Evolutionary conservation across 225 moss, liverwort and hornwort genomes (phyloP).

Genomic region (Ulota crispa): DNA sequence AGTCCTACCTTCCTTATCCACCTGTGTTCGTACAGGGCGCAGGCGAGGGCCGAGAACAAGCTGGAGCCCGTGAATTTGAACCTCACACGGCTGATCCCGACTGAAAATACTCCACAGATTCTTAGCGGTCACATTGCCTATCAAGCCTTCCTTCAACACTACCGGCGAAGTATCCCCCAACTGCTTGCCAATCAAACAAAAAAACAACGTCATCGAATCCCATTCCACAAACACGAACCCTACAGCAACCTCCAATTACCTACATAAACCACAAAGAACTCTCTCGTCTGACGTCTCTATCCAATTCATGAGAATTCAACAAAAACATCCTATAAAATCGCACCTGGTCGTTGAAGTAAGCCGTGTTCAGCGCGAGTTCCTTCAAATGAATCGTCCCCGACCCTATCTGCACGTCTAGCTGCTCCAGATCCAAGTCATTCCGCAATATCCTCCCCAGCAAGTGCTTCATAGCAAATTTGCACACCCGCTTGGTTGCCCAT

Average conservation of each 20-base stretch:
- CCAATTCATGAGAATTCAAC: constrained; percentile 28
- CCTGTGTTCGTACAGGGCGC: constrained; percentile 36
- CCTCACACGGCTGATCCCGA: constrained; percentile 77
- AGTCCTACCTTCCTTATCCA: constrained; percentile 47
- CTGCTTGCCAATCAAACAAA: constrained; percentile 37
- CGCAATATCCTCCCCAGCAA: constrained; percentile 81
- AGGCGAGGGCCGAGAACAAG: constrained; percentile 77
- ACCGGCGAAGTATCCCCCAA: constrained; percentile 80
- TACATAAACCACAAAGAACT: constrained; percentile 1
- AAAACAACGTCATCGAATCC: not conserved
- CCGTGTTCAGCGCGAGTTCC: constrained; percentile 78
- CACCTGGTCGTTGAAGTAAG: constrained; percentile 95
- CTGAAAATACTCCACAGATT: constrained; percentile 61
- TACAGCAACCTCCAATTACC: not conserved
- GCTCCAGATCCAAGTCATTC: constrained; percentile 90
- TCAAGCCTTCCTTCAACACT: constrained; percentile 79
- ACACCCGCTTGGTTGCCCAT: constrained; percentile 93
- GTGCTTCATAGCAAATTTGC: constrained; percentile 97
- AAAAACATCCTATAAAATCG: not conserved
- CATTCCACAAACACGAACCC: constrained; percentile 2
- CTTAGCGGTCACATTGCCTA: constrained; percentile 75
- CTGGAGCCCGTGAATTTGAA: constrained; percentile 86
- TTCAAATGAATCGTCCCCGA: constrained; percentile 83
- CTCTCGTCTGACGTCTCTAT: not conserved
- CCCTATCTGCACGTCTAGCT: constrained; percentile 99